Evolutionary conservation across 2,329 filamentous ascomycete species (phyloP), one percentile per base, ranked within the genome.

Genomic region (Fusarium protoensiforme): DNA sequence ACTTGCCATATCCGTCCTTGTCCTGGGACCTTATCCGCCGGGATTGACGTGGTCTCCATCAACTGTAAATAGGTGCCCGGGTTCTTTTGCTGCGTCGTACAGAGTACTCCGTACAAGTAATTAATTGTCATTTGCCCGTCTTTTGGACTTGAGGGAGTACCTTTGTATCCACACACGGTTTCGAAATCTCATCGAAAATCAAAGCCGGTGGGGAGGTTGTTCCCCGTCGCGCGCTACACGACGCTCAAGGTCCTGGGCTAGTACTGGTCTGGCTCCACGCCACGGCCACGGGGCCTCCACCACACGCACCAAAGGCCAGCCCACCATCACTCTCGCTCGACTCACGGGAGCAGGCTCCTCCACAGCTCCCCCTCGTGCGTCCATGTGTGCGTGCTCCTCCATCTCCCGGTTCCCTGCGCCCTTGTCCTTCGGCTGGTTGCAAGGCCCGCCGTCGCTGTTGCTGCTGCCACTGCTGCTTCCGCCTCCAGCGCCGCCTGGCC

Each of bases 211-310:
- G 69, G 64, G 67, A 51, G 46, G 46, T 9, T 51, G 46, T 43
- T 64, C 51, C 66, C 73, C 64, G 66, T 76, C 61, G 72, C 67
- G 63, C 75, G 73, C 75, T 77, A 77, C 71, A 73, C 66, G 71
- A 73, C 66, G 71, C 71, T 69, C 46, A 66, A 68, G 71, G 43
- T 67, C 46, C 68, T 73, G 68, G 67, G 46, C 27, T 51, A 51
- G 46, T 20, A 29, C 46, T 51, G 46, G 46, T 31, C 46, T 51
- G 46, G 62, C 68, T 74, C 71, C 74, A 77, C 72, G 75, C 73
- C 61, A 67, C 57, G 70, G 57, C 72, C 69, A 73, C 67, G 71
- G 73, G 71, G 70, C 70, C 63, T 75, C 72, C 72, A 71, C 72
- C 65, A 48, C 62, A 64, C 60, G 35, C 48, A 66, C 54, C 63